Base-by-base conservation (phyloP, 305 asterid species). In the Plantago lanceolata region DNA sequence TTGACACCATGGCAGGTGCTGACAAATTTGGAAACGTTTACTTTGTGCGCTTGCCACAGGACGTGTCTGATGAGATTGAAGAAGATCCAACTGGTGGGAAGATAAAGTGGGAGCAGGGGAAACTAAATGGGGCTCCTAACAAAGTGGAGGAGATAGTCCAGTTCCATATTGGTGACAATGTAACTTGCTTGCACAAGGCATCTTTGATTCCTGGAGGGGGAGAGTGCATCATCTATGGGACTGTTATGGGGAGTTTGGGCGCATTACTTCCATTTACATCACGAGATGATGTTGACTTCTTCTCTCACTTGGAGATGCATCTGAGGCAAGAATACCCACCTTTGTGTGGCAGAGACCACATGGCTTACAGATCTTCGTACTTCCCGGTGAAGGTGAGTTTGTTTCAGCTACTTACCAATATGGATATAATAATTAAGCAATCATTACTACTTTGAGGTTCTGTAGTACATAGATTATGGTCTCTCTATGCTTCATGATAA, bases 51-150 rank as follows among this genome's bases (percentile, higher is more conserved):
- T 77, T 94, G 31, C 93, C 96, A n/a, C 99, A 94, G 76, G 99
- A 94, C 26, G 96, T 90, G 26, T 94, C 99, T 2, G 99, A 94
- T 70, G 97, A 94, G 88, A 88, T 94, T 40, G 99, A 94, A 80
- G 99, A 94, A 77, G 97, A 94, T 72, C 99, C 97, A 28, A 94
- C 99, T 50, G 99, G 99, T 71, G 99, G 99, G 51, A 94, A 88
- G 84, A 94, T 94, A 71, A 94, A 94, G 80, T 94, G 99, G 99
- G 99, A 94, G 79, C 96, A 90, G 78, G 99, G 99, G 21, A 94
- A 82, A 86, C 79, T 94, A 73, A 94, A 94, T 67, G 99, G 99
- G 21, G 99, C 97, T 49, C 96, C 97, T 28, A 94, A 94, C 84
- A 94, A 94, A 77, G 96, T 94, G 47, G 99, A 94, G 67, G 99